Percentiles rank a stretch among this genome's conserved stretches.
These are phyloP conservation scores for Xanthoconium purpureum DNA, from an alignment of 768 basidiomycete species.

Conservation along the genomic window DNA sequence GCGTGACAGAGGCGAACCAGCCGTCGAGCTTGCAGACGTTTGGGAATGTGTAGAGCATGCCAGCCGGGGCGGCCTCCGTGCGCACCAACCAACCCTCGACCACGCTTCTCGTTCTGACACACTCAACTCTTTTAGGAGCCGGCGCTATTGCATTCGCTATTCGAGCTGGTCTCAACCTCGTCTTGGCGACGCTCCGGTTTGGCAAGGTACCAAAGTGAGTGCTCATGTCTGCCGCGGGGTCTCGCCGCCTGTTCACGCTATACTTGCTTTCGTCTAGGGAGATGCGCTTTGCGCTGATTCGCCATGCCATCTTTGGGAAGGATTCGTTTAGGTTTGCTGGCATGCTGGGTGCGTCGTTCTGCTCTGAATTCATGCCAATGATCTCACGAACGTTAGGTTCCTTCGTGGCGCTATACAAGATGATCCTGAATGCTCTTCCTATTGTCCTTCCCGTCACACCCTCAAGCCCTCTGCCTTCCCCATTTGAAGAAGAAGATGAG, in stretches of 20 bases:
- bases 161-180: constrained; percentile 78
- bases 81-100: constrained; percentile 29
- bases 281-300: constrained; percentile 62
- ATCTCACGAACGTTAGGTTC: constrained; percentile 44
- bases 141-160: constrained; percentile 77
- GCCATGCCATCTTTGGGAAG: constrained; percentile 77
- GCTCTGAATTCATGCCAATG: neutral
- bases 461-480: constrained; percentile 22
- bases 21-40: constrained; percentile 60
- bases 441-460: constrained; percentile 54
- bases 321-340: constrained; percentile 84
- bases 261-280: constrained; percentile 41
- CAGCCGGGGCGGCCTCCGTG: constrained; percentile 65
- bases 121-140: constrained; percentile 52
- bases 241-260: neutral
- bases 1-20: constrained; percentile 76
- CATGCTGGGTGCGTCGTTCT: constrained; percentile 64
- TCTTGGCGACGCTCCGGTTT: constrained; percentile 72
- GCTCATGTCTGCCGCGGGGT: neutral
- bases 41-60: constrained; percentile 72
- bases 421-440: constrained; percentile 74
- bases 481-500: constrained; percentile 33
- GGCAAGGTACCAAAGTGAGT: constrained; percentile 63
- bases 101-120: neutral
- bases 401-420: constrained; percentile 76